Base-by-base conservation (phyloP, 768 basidiomycete genomes). In the Russula emetica region DNA sequence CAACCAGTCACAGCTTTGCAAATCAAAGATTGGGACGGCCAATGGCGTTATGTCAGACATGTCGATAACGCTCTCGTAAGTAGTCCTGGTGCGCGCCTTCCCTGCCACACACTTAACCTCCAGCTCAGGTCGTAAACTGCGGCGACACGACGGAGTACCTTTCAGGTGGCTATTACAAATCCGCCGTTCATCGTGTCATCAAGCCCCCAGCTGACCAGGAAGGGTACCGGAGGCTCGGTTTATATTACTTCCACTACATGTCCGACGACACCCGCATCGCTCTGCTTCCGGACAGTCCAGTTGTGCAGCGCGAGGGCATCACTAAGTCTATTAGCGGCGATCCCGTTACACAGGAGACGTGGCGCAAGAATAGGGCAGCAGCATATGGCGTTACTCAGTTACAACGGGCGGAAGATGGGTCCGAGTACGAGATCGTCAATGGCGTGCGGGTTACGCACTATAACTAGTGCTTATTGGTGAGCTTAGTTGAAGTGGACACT, bases 1-100 rank as follows among this genome's bases (percentile, higher is more conserved):
- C 76, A 77, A 67, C 76, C 76, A 3, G 71, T 77, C 1, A 68
- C 73, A 1, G 76, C 73, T 1, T 70, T 77, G 49, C 76, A 77
- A 54, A 76, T 77, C 47, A 66, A 71, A 38, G 72, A 72, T 34
- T 72, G 70, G 10, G 74, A 77, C 34, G 74, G 74, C 3, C 70
- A 72, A 60, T 77, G 76, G 76, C 73, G 72, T 47, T 77, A 73
- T 71, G 64, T 77, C 26, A 69, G 68, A 58, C 76, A 77, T 61
- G 69, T 74, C 28, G 73, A 74, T 7, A 76, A 77, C 60, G 74
- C 74, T 3, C 69, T 77, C 34, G 76, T 76, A 64, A 38, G 72
- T 60, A 38, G 72, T 59, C 0, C 4, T 32, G 22, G 32, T 26
- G 9, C 30, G 50, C 30, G 47, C 45, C 14, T 13, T 30, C 28